Evolutionary conservation across 2,329 filamentous ascomycete species (phyloP).

Genomic region (Fusarium sp.): DNA sequence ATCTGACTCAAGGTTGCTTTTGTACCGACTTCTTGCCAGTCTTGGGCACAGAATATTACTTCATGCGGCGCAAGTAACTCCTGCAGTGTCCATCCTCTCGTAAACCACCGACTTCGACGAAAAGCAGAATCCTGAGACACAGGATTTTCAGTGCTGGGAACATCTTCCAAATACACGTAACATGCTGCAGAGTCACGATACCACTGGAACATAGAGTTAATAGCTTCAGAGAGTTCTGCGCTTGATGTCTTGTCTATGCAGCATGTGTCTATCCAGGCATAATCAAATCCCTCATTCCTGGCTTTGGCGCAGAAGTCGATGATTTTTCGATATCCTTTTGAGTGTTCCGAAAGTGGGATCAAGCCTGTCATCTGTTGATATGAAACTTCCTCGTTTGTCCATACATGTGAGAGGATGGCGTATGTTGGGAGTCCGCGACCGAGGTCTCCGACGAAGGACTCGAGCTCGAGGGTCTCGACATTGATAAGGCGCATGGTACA

Average conservation of each 20-base stretch:
- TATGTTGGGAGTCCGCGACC: slow-evolving; percentile 7
- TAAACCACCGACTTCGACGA: slow-evolving; percentile 16
- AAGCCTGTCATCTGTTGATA: slow-evolving; percentile 4
- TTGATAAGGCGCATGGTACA: slow-evolving; percentile 14
- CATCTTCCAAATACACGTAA: slow-evolving; percentile 10
- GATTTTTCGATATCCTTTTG: slow-evolving; percentile 11
- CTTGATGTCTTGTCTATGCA: slow-evolving; percentile 26
- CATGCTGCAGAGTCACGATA: slow-evolving; percentile 9
- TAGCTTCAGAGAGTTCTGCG: slow-evolving; percentile 12
- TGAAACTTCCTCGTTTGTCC: not conserved
- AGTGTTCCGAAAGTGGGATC: not conserved
- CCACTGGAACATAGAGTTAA: slow-evolving; percentile 21
- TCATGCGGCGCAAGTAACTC: slow-evolving; percentile 18
- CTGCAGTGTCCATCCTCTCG: slow-evolving; percentile 12
- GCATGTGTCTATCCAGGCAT: slow-evolving; percentile 22
- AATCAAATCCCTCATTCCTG: slow-evolving; percentile 15
- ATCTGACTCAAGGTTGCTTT: not conserved
- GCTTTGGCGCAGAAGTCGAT: slow-evolving; percentile 14
- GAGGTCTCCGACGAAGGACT: slow-evolving; percentile 9
- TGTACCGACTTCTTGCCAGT: slow-evolving; percentile 10
- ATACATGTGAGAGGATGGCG: slow-evolving; percentile 19
- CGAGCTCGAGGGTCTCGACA: slow-evolving; percentile 13
- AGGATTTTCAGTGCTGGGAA: not conserved
- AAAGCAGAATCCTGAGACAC: not conserved
- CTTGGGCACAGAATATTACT: not conserved